Evolutionary conservation across 2,329 filamentous ascomycete species (phyloP), one percentile per base, ranked within the genome.

Genomic region (Tolypocladium pustulatum): DNA sequence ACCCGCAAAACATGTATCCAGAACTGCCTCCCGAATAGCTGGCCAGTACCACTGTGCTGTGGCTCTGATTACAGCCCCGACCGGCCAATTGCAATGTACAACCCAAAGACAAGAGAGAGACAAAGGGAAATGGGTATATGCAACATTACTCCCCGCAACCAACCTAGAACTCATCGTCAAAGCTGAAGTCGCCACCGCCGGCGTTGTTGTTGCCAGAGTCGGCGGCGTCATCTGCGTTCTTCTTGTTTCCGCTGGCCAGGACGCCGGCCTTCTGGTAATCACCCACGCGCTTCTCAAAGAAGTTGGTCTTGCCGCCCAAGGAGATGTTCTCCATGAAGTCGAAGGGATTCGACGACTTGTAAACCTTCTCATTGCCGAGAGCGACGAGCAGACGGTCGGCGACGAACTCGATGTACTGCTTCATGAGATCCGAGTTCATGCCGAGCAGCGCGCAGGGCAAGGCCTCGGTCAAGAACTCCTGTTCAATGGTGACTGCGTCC

Each of bases 311-410:
- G 77, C 94, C 94, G 57, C 91, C 90, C 13, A 99, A 84, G 27
- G 94, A 97, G 76, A 99, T 99, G 79, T 96, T 97, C 84, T 99
- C 94, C 94, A 99, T 99, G 77, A 99, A 99, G 82, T 99, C 94
- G 74, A 99, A 99, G 73, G 94, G 94, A 80, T 99, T 99, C 74
- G 87, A 84, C 32, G 88, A 81, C 72, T 94, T 90, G 85, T 96
- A 99, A 69, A 89, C 82, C 83, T 97, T 97, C 68, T 89, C 84
- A 76, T 97, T 97, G 70, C 94, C 94, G 54, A 99, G 89, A 37
- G 94, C 87, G 60, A 97, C 81, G 40, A 99, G 85, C 40, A 99
- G 88, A 68, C 94, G 90, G 75, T 99, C 94, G 64, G 94, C 94
- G 55, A 99, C 94, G 68, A 99, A 99, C 84, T 99, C 94, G 66